Evolutionary conservation across 2,329 filamentous ascomycete genomes (phyloP), one percentile per base, ranked within the genome.

Genomic region (Neodidymelliopsis sp.): DNA sequence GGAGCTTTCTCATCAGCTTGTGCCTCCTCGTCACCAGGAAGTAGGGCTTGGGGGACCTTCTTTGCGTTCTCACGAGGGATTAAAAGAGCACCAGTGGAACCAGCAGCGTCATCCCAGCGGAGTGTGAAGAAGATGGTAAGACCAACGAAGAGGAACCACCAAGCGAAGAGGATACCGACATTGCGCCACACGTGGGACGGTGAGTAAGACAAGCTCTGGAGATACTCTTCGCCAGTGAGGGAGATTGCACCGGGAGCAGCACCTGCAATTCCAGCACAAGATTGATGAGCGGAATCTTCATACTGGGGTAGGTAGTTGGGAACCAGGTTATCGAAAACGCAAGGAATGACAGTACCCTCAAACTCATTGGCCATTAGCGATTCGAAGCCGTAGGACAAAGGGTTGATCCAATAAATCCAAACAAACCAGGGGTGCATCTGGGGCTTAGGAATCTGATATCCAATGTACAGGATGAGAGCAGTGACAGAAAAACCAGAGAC

Each of bases 361-460:
- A 63, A 70, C 33, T 73, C 96, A 69, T 94, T 94, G 49, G 88
- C 82, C 79, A 92, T 85, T 15, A 94, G 76, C 0, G 84, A 77
- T 69, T 95, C 90, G 62, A 94, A 95, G 0, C 84, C 84, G 55
- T 94, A 95, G 0, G 83, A 83, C 1, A 95, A 77, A 1, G 89
- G 89, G 52, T 93, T 85, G 20, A 93, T 77, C 69, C 89, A 94
- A 70, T 88, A 91, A 61, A 59, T 66, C 68, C 36, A 73, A 10
- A 74, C 75, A 34, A 82, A 77, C 80, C 80, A 83, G 0, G 78
- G 78, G 51, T 83, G 78, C 75, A 80, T 80, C 34, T 72, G 48
- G 1, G 76, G 74, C 49, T 75, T 77, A 1, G 74, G 70, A 4
- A 81, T 77, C 19, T 73, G 69, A 66, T 90, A 89, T 29, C 85